Conservation (phyloP, 2,329 filamentous ascomycete species). For the Ophiostoma himal-ulmi region DNA sequence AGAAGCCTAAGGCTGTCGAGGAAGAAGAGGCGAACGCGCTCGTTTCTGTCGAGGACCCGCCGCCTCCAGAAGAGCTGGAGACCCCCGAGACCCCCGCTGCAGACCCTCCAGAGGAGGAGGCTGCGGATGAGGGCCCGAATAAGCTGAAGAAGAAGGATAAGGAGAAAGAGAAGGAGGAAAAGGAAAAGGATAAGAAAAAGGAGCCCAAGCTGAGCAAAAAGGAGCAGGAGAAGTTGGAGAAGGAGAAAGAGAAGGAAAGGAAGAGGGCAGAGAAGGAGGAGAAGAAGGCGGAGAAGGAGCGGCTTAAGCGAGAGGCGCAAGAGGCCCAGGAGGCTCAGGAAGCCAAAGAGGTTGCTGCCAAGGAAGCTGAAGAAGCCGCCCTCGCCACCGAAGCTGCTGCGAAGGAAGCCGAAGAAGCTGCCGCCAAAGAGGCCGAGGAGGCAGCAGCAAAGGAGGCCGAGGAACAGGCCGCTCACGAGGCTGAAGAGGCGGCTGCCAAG, state of each 20-base stretch:
- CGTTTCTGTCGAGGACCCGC: slow-evolving; percentile 31
- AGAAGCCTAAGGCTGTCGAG: slow-evolving; percentile 35
- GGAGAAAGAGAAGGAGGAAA: slow-evolving; percentile 30
- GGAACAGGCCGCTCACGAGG: slow-evolving; percentile 33
- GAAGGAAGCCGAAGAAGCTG: slow-evolving; percentile 31
- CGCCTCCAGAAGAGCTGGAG: slow-evolving; percentile 41
- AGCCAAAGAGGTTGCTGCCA: slow-evolving; percentile 32
- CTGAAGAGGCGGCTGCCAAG: slow-evolving; percentile 29
- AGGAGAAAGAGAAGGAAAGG: slow-evolving; percentile 33
- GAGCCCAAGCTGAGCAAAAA: slow-evolving; percentile 45
- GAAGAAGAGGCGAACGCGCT: slow-evolving; percentile 37
- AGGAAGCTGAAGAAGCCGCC: slow-evolving; percentile 33
- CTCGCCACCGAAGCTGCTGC: slow-evolving; percentile 32
- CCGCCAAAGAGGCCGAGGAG: slow-evolving; percentile 39
- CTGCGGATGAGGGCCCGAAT: slow-evolving; percentile 41
- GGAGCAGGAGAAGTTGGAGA: slow-evolving; percentile 48
- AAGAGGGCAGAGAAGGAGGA: slow-evolving; percentile 34
- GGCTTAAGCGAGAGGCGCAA: slow-evolving; percentile 31
- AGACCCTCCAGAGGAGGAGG: slow-evolving; percentile 31
- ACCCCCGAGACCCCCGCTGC: slow-evolving; percentile 34
- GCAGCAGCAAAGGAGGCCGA: slow-evolving; percentile 37
- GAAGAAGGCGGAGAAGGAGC: slow-evolving; percentile 36
- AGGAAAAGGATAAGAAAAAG: slow-evolving; percentile 37
- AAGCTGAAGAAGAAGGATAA: slow-evolving; percentile 38
- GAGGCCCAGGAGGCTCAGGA: slow-evolving; percentile 31